Conservation (phyloP, 2,329 filamentous ascomycete genomes). For the Claviceps spartinae region DNA sequence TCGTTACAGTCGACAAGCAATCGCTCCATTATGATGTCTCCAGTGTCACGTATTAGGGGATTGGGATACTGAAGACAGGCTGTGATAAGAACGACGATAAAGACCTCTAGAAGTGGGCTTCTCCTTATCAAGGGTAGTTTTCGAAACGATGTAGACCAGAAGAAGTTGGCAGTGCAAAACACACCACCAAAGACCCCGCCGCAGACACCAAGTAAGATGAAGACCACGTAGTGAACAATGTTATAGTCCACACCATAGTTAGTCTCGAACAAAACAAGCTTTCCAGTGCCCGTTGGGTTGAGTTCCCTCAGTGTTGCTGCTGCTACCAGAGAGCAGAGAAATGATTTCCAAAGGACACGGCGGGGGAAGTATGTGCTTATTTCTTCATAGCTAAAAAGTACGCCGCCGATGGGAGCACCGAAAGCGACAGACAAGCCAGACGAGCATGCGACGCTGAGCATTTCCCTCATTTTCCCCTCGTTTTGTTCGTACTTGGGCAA, state of each 20-base stretch:
- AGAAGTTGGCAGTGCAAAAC: constrained; percentile 44
- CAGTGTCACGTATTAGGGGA: constrained; percentile 38
- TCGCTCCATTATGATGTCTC: constrained; percentile 42
- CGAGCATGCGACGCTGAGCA: constrained; percentile 43
- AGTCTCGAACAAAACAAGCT: constrained; percentile 47
- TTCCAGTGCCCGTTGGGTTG: constrained; percentile 47
- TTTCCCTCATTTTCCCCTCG: constrained; percentile 42
- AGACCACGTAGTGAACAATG: constrained; percentile 41
- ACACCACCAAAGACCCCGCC: constrained; percentile 46
- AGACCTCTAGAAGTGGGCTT: constrained; percentile 41
- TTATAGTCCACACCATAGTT: constrained; percentile 43
- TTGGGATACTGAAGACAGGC: constrained; percentile 43
- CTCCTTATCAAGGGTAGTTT: constrained; percentile 37
- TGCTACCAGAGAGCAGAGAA: constrained; percentile 42
- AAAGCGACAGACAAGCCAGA: constrained; percentile 47
- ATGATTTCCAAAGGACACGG: constrained; percentile 41
- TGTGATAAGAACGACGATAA: constrained; percentile 38
- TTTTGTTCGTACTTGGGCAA: constrained; percentile 45
- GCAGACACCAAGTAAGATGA: constrained; percentile 39
- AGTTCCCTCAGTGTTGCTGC: constrained; percentile 41
- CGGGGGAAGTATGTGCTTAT: constrained; percentile 47
- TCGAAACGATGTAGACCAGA: constrained; percentile 42
- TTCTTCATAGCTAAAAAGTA: constrained; percentile 47
- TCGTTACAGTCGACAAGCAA: constrained; percentile 40
- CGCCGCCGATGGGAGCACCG: constrained; percentile 47